Percentiles rank a stretch among this genome's conserved stretches.
phyloP scores from a whole-genome alignment of 192 early-diverging fungal species.

The Umbelopsis sp. region DNA sequence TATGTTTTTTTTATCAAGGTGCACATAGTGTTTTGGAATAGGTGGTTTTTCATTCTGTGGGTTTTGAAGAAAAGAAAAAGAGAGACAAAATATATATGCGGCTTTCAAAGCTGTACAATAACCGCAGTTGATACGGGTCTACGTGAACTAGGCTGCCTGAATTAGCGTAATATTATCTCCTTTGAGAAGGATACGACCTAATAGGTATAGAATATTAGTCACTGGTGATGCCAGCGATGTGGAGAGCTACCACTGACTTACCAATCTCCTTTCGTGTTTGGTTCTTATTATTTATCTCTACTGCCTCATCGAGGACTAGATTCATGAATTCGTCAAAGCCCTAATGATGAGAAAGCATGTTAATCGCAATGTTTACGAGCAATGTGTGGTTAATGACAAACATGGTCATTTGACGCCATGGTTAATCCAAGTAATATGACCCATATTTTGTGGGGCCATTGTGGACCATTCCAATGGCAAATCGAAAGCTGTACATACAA shows the following conservation, averaged over 20 bases:
- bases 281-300: constrained; percentile 83
- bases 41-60: background rate
- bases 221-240: background rate
- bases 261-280: constrained; percentile 74
- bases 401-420: too few species aligned
- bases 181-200: constrained; percentile 89
- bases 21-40: constrained; percentile 1
- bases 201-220: background rate
- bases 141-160: constrained; percentile 36
- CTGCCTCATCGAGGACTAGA: constrained; percentile 88
- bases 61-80: background rate
- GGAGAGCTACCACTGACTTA: constrained; percentile 19
- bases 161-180: constrained; percentile 97
- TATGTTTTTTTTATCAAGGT: background rate
- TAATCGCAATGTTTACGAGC: background rate
- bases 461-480: too few species aligned
- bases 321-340: constrained; percentile 99
- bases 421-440: too few species aligned
- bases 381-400: background rate
- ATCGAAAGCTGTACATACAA: constrained; percentile 55
- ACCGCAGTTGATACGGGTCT: constrained; percentile 27
- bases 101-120: constrained; percentile 15
- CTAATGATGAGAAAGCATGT: constrained; percentile 45
- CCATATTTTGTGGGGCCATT: too few species aligned
- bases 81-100: background rate